A percentile compares a stretch with the other conserved stretches of the same genome.
These are phyloP conservation scores for Epichloe brachyelytri DNA, from an alignment of 2,329 filamentous ascomycete genomes.

Conservation along the genomic window DNA sequence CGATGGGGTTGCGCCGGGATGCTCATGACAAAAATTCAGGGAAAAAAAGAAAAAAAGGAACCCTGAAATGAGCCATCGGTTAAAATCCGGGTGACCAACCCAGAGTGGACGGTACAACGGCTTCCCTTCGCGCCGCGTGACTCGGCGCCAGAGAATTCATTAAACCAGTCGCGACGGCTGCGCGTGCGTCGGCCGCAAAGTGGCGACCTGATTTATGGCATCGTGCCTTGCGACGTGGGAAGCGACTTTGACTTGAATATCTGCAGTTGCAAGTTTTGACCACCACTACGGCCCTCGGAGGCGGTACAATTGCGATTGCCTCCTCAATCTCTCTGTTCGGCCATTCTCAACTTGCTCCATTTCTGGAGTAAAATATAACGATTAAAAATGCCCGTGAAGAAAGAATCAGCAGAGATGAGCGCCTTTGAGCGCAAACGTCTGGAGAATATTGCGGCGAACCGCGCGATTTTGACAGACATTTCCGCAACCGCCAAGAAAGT, in stretches of 20 bases:
- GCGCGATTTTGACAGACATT: conserved; percentile 66
- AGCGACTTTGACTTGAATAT: not conserved
- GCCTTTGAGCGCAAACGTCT: conserved; percentile 77
- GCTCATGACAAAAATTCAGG: not conserved
- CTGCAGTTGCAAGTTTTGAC: not conserved
- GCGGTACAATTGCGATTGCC: too few relatives aligned
- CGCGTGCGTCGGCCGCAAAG: not conserved
- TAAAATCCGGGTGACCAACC: not conserved
- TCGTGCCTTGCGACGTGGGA: not conserved
- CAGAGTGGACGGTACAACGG: too few relatives aligned
- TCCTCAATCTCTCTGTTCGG: too few relatives aligned
- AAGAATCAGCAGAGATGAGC: conserved; percentile 43
- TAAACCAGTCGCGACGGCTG: conserved; percentile 2
- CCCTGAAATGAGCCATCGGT: not conserved
- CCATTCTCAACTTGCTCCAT: not conserved
- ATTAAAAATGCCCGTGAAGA: conserved; percentile 31
- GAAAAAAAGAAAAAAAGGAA: not conserved
- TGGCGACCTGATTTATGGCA: not conserved
- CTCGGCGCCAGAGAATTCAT: conserved; percentile 9
- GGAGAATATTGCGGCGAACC: conserved; percentile 78
- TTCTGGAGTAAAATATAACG: too few relatives aligned
- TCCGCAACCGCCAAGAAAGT: conserved; percentile 57
- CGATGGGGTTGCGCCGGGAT: not conserved
- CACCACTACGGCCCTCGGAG: too few relatives aligned
- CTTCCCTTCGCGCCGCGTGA: conserved; percentile 8